Base-by-base conservation (phyloP, 2,329 filamentous ascomycete genomes). In the Fusarium multiceps region DNA sequence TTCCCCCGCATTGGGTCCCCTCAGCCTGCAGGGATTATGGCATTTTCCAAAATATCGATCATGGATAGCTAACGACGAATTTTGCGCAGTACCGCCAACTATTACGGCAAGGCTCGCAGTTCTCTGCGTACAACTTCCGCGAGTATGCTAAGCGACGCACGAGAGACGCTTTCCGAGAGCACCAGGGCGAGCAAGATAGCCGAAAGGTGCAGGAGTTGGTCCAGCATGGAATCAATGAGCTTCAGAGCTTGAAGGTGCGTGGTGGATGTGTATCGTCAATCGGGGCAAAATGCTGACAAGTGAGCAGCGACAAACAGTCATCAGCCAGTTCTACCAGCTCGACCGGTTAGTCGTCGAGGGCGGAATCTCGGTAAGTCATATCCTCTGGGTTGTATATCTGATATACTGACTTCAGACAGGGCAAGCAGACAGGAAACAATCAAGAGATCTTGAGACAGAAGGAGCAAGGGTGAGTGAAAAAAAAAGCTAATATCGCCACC, bases 91-190 rank as follows among this genome's bases (percentile, higher is more conserved):
- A 97, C 82, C 94, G 96, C 72, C 95, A 95, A 77, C 85, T 99
- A 75, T 86, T 98, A 76, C 92, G 94, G 74, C 92, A 96, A 80
- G 90, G 93, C 68, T 86, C 87, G 67, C 92, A 97, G 78, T 98
- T 99, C 81, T 89, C 93, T 68, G 89, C 92, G 74, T 99, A 98
- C 86, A 99, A 98, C 83, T 99, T 98, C 87, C 90, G 96, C 82
- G 95, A 98, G 80, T 99, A 99, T 82, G 94, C 96, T 56, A 92
- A 90, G 82, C 91, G 96, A 78, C 89, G 95, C 80, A 97, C 96
- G 79, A 88, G 88, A 79, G 96, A 98, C 84, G 91, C 93, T 7
- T 99, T 98, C 81, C 88, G 92, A 75, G 93, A 97, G 80, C 87
- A 97, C 80, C 87, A 89, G 80, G 79, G 81, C 59, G 91, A 93